Conservation (phyloP, 139 green algal species). For the Parachlorella kessleri region DNA sequence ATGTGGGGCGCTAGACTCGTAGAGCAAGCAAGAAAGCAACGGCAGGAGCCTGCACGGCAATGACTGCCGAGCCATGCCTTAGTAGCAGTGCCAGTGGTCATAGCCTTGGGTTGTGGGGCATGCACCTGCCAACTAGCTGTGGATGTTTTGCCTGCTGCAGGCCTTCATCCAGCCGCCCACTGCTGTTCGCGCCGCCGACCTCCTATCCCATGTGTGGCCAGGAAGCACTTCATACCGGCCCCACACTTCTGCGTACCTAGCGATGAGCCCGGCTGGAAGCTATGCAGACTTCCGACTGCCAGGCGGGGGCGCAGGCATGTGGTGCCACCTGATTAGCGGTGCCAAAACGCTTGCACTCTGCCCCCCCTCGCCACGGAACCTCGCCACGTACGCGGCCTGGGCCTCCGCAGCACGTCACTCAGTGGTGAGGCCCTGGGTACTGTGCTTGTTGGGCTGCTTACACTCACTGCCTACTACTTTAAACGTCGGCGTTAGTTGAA, state of each 20-base stretch:
- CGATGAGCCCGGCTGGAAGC: conserved; percentile 18
- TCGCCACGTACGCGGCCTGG: conserved; percentile 35
- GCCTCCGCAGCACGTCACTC: conserved; percentile 4
- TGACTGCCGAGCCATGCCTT: too few relatives aligned
- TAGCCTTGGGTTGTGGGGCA: too few relatives aligned
- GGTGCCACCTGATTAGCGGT: not conserved
- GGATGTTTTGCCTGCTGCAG: not conserved
- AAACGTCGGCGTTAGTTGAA: too few relatives aligned
- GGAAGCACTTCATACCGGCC: conserved; percentile 2
- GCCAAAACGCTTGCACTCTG: conserved; percentile 3
- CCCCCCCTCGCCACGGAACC: conserved; percentile 23
- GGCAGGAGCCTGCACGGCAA: too few relatives aligned
- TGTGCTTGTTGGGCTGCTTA: too few relatives aligned
- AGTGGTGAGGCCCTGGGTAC: too few relatives aligned
- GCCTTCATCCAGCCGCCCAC: conserved; percentile 20
- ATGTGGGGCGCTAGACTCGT: too few relatives aligned
- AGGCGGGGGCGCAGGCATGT: not conserved
- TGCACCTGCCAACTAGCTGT: too few relatives aligned
- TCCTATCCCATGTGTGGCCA: conserved; percentile 24
- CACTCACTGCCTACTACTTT: too few relatives aligned
- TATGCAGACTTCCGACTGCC: conserved; percentile 31
- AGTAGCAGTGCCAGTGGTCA: too few relatives aligned
- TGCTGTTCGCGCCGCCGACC: conserved; percentile 31
- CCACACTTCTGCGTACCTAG: not conserved
- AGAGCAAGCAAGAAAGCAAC: too few relatives aligned